Percentiles rank a stretch among this genome's conserved stretches.
Conservation (phyloP, 768 basidiomycete genomes). For the Collybia sp. region DNA sequence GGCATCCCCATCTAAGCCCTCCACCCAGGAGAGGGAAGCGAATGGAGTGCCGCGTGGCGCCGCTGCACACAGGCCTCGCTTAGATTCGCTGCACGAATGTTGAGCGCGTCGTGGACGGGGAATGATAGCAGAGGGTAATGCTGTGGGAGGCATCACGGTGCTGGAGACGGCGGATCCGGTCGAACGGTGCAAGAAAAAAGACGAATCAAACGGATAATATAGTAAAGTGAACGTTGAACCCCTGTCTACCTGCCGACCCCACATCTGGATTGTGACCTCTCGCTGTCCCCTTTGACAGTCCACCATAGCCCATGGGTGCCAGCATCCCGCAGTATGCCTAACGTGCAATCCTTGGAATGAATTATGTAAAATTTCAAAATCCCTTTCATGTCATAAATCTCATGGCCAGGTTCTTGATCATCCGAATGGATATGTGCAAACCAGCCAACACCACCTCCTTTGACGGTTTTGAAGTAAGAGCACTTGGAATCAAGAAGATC, state of each 20-base stretch:
- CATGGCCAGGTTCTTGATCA: constrained; percentile 64
- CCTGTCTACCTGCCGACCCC: too few relatives aligned
- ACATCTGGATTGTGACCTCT: too few relatives aligned
- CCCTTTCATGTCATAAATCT: constrained; percentile 49
- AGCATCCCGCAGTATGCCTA: constrained; percentile 20
- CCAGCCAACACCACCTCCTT: constrained; percentile 71
- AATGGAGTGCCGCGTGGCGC: constrained; percentile 8
- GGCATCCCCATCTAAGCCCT: constrained; percentile 4
- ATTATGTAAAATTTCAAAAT: constrained; percentile 57
- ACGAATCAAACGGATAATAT: too few relatives aligned
- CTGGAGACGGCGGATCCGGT: constrained; percentile 51
- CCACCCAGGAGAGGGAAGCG: constrained; percentile 7
- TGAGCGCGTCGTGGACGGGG: constrained; percentile 32
- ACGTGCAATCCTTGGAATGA: constrained; percentile 60
- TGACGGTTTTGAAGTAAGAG: constrained; percentile 50
- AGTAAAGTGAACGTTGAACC: too few relatives aligned
- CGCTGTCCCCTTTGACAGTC: too few relatives aligned
- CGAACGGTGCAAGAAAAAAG: constrained; percentile 40
- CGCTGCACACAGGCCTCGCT: constrained; percentile 45
- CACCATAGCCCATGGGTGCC: too few relatives aligned
- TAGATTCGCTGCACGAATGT: constrained; percentile 53
- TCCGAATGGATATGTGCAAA: constrained; percentile 83
- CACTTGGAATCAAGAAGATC: constrained; percentile 61
- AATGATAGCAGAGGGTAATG: constrained; percentile 47
- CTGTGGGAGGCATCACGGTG: constrained; percentile 54